Base-by-base conservation (phyloP, 192 early-diverging fungal species). In the Coemansia sp. region DNA sequence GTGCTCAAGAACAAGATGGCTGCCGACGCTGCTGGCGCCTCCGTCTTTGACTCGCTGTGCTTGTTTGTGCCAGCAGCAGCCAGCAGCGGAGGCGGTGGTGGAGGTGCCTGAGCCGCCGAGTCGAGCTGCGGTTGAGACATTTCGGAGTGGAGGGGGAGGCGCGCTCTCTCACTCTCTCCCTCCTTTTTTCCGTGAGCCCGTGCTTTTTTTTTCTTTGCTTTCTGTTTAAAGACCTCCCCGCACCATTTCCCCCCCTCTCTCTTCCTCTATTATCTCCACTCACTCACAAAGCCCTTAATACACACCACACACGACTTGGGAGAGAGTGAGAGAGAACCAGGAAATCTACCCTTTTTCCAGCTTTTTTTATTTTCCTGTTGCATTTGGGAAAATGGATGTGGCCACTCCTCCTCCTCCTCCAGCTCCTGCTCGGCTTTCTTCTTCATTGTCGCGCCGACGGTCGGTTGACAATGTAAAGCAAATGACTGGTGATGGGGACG, bases 1-100 rank as follows among this genome's bases (percentile, higher is more conserved):
- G 91, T 94, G 17, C 92, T 94, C 74, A 94, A 94, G 68, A 91
- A 90, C 74, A 80, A 89, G 25, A 84, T 87, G 68, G 82, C 89
- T 2, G 92, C 92, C 0, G 76, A 84, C 29, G 83, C 88, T 29
- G 78, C 93, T 1, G 85, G 87, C 6, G 91, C 91, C 14, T 39
- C 79, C 14, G 87, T 93, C 76, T 93, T 88, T 66, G 92, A 93
- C 47, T 88, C 75, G 6, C 74, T 93, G 38, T 82, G 86, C 59
- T 38, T 60, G 43, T 79, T 70, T 14, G 68, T 43, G 51, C 64
- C 39, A 51, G 47, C 14, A 47, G 20, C 20, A n/a, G 20, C n/a
- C 45, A 27, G 15, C 12, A 2, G 10, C 25, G 24, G 47, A 51
- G 12, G n/a, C n/a, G n/a, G n/a, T n/a, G n/a, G n/a, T n/a, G n/a